These are phyloP conservation scores for Sesbania bispinosa DNA, from an alignment of 306 rosid genomes.

Conservation along the genomic window DNA sequence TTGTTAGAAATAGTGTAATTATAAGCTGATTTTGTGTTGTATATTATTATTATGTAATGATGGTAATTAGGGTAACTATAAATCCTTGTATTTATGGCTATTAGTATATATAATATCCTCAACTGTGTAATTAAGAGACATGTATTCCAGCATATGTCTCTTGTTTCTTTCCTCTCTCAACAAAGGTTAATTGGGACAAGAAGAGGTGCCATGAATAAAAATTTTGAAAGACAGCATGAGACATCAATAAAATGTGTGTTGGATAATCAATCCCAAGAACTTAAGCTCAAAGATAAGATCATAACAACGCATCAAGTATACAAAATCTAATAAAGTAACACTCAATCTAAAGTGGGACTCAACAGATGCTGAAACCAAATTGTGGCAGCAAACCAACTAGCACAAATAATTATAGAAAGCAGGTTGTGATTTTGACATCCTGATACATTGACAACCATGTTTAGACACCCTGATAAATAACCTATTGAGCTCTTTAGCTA, in stretches of 20 bases:
- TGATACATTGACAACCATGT: not conserved
- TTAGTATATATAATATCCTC: too few species aligned
- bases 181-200: not conserved
- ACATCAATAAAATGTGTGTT: not conserved
- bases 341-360: not conserved
- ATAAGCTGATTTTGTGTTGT: too few species aligned
- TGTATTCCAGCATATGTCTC: too few species aligned
- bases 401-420: not conserved
- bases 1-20: too few species aligned
- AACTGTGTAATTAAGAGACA: too few species aligned
- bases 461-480: not conserved
- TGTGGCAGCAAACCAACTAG: not conserved
- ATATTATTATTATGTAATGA: too few species aligned
- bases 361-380: not conserved
- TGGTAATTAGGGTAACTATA: too few species aligned
- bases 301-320: not conserved
- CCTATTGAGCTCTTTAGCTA: not conserved
- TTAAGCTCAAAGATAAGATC: not conserved
- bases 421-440: constrained; percentile 2
- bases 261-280: constrained; percentile 5
- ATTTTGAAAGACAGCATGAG: not conserved
- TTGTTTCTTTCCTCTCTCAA: too few species aligned
- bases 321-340: not conserved
- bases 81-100: too few species aligned
- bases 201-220: not conserved